These are phyloP conservation scores for Quaeritorhiza haematococci DNA, from an alignment of 371 early-diverging fungal species.

Conservation along the genomic window DNA sequence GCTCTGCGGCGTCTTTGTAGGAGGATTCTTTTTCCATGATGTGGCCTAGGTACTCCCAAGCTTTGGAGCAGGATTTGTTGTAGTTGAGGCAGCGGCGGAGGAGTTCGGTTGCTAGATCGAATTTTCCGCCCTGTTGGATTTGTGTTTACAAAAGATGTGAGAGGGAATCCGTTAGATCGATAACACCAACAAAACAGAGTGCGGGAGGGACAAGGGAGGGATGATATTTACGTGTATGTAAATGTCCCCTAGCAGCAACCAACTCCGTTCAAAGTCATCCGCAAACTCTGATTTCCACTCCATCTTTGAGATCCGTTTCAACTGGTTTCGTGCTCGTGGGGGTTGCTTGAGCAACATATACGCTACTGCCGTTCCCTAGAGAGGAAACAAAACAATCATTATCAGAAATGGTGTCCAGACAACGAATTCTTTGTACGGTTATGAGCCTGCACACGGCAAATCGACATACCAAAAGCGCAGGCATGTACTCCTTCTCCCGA, in stretches of 20 bases:
- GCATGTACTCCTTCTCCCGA: slow-evolving; percentile 39
- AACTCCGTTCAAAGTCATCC: slow-evolving; percentile 38
- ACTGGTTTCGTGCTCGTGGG: slow-evolving; percentile 42
- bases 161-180: not conserved
- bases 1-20: slow-evolving; percentile 40
- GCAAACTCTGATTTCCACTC: slow-evolving; percentile 35
- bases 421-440: not conserved
- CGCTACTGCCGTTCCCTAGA: slow-evolving; percentile 33
- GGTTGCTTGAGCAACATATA: slow-evolving; percentile 46
- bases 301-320: slow-evolving; percentile 42
- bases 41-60: slow-evolving; percentile 43
- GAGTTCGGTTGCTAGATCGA: slow-evolving; percentile 42
- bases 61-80: slow-evolving; percentile 37
- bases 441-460: no score
- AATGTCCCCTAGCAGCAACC: slow-evolving; percentile 42
- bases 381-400: not conserved
- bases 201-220: no score
- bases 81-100: slow-evolving; percentile 25
- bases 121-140: slow-evolving; percentile 33
- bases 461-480: slow-evolving; percentile 33
- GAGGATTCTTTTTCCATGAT: slow-evolving; percentile 47
- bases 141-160: not conserved
- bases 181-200: no score
- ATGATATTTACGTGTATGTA: slow-evolving; percentile 35
- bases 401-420: not conserved